Percentiles rank a stretch among this genome's conserved stretches.
These are phyloP conservation scores for Boletus huronensis DNA, from an alignment of 768 basidiomycete species.

Conservation along the genomic window DNA sequence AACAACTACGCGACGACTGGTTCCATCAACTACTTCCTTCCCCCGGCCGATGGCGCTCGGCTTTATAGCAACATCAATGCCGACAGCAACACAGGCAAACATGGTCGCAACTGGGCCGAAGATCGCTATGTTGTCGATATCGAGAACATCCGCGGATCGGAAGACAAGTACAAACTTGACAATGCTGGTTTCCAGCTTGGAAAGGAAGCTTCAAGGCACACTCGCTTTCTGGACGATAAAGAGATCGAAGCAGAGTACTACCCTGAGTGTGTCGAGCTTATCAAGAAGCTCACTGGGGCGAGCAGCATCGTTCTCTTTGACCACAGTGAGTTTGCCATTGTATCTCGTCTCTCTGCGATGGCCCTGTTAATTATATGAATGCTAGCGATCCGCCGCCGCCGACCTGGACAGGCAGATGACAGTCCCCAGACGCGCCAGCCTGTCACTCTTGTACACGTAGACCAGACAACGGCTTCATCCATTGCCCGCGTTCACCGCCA, in stretches of 20 bases:
- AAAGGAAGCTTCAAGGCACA: conserved; percentile 22
- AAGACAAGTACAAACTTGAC: conserved; percentile 31
- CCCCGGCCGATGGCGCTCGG: conserved; percentile 20
- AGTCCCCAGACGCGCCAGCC: conserved; percentile 42
- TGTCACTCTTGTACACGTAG: conserved; percentile 41
- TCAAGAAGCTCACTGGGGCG: conserved; percentile 41
- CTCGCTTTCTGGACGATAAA: conserved; percentile 33
- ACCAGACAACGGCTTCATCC: conserved; percentile 42
- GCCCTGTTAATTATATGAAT: not conserved
- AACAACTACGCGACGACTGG: conserved; percentile 16
- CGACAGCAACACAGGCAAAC: conserved; percentile 12
- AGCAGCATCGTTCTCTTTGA: conserved; percentile 39
- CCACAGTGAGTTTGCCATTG: conserved; percentile 30
- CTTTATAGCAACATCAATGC: conserved; percentile 17
- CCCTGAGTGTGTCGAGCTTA: conserved; percentile 35
- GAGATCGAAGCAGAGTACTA: conserved; percentile 40
- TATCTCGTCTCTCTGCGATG: not conserved
- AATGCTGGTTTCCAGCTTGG: conserved; percentile 36
- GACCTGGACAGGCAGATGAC: conserved; percentile 35
- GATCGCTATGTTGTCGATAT: conserved; percentile 18
- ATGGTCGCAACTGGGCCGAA: conserved; percentile 21
- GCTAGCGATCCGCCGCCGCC: conserved; percentile 42
- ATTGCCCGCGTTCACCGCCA: conserved; percentile 42
- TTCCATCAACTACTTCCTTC: conserved; percentile 16
- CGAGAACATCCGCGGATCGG: conserved; percentile 35